Conservation (phyloP, 148 eudicot genomes). For the Simmondsia chinensis region DNA sequence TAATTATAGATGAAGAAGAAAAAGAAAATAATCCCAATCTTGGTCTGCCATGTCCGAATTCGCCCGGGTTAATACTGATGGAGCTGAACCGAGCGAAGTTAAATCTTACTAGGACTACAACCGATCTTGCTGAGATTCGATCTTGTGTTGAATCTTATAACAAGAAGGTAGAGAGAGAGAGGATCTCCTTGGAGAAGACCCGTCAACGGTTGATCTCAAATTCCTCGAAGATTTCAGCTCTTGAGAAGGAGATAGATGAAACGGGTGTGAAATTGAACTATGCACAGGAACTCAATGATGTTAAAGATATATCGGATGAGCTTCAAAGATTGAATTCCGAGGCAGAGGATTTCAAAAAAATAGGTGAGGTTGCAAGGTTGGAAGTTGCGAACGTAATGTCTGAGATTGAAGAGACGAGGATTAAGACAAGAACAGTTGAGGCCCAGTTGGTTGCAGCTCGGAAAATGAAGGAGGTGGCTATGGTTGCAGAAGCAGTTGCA, state of each 20-base stretch:
- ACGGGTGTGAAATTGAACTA: constrained; percentile 36
- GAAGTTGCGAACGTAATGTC: constrained; percentile 57
- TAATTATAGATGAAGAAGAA: constrained; percentile 16
- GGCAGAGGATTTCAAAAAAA: constrained; percentile 64
- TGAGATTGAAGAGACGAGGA: constrained; percentile 66
- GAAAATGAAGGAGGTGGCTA: constrained; percentile 90
- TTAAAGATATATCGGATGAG: constrained; percentile 38
- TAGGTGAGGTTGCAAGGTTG: constrained; percentile 58
- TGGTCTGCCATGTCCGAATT: constrained; percentile 10
- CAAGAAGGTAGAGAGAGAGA: constrained; percentile 71
- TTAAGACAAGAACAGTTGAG: constrained; percentile 65
- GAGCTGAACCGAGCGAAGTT: constrained; percentile 84
- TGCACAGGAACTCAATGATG: constrained; percentile 19
- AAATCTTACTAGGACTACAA: constrained; percentile 72
- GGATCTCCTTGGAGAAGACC: constrained; percentile 65
- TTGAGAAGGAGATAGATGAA: constrained; percentile 58
- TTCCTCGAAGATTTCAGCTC: constrained; percentile 50
- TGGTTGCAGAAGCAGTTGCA: constrained; percentile 79
- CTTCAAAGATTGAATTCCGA: constrained; percentile 60
- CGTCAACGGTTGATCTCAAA: constrained; percentile 63
- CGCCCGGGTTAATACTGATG: constrained; percentile 55
- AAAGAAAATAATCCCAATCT: constrained; percentile 36
- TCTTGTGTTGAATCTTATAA: constrained; percentile 62
- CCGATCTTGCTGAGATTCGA: constrained; percentile 72
- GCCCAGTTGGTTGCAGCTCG: constrained; percentile 66